Base-by-base conservation (phyloP, 1,284 basidiomycete species). In the Trichosporon sp. region DNA sequence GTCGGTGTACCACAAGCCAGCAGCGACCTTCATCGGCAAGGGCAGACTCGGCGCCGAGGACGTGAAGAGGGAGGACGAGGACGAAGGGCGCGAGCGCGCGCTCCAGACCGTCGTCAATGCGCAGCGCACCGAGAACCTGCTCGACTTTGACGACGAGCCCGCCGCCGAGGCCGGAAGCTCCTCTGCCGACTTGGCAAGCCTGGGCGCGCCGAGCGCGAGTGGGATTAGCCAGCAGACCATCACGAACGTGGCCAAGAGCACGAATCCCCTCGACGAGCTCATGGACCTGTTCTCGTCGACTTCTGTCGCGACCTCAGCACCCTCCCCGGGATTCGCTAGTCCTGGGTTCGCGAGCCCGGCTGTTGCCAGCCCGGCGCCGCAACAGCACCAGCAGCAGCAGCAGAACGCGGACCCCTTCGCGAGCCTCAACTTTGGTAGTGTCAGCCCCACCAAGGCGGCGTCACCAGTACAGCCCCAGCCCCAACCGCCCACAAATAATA, bases 1-100 rank as follows among this genome's bases (percentile, higher is more conserved):
- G 0, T 94, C 92, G 80, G 94, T 97, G 3, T 98, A 98, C 79
- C 95, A 98, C 85, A 98, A 96, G 83, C 97, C 97, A 0, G 91
- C 91, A 19, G 93, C 91, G 81, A 96, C 94, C 0, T 96, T 96
- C 78, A 89, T 96, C 70, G 94, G 94, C 1, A 88, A 89, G 76
- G 94, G 94, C 11, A 87, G 93, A 54, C 87, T 96, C 70, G 90
- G 95, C 8, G 93, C 91, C 0, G 94, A 96, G 76, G 88, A 92
- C 16, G 87, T 97, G 69, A 87, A 88, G 78, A 90, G 89, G 78
- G 77, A 85, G 64, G 78, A 80, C 71, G 92, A 93, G 76, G 89
- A 88, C 59, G 85, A 85, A 12, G 85, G 90, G 0, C 90, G 59
- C 16, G 91, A 94, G 79, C 94, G 92, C 74, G 95, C 95, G 0